phyloP scores from a whole-genome alignment of 768 basidiomycete species.

The Agaricus subrufescens region DNA sequence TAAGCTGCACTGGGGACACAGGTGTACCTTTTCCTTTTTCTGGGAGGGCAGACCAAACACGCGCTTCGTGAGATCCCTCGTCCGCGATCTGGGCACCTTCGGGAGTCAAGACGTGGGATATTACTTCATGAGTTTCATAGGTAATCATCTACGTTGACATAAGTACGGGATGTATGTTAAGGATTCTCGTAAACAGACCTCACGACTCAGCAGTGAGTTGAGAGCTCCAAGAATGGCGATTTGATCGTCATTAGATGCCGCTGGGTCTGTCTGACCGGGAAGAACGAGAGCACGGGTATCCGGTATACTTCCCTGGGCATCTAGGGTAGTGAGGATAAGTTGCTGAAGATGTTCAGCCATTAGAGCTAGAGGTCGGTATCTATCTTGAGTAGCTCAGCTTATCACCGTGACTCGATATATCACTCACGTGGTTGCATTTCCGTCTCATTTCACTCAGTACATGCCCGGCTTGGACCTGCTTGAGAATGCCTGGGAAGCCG shows the following conservation, averaged over 20 bases:
- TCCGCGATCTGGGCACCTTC: constrained; percentile 80
- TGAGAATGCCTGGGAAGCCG: constrained; percentile 63
- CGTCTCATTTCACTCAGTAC: constrained; percentile 8
- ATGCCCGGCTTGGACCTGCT: constrained; percentile 27
- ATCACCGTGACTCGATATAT: constrained; percentile 17
- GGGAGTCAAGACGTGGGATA: constrained; percentile 67
- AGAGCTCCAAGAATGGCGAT: constrained; percentile 83
- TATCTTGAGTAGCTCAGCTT: constrained; percentile 1
- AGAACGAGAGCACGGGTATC: constrained; percentile 69
- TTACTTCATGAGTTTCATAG: constrained; percentile 73
- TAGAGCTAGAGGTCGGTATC: constrained; percentile 1
- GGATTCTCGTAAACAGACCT: constrained; percentile 43
- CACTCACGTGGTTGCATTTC: constrained; percentile 14
- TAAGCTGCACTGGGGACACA: constrained; percentile 62
- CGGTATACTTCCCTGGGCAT: constrained; percentile 45
- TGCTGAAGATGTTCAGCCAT: constrained; percentile 83
- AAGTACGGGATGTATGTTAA: not conserved
- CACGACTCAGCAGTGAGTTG: constrained; percentile 84
- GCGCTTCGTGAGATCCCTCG: constrained; percentile 90
- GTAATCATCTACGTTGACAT: constrained; percentile 63
- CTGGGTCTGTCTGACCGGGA: constrained; percentile 55
- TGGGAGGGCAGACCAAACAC: constrained; percentile 86
- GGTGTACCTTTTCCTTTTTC: constrained; percentile 64
- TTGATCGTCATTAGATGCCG: constrained; percentile 72
- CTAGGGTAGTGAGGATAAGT: constrained; percentile 70